These are phyloP conservation scores for Agrostemma githago DNA, from an alignment of 148 eudicot species.

Conservation along the genomic window DNA sequence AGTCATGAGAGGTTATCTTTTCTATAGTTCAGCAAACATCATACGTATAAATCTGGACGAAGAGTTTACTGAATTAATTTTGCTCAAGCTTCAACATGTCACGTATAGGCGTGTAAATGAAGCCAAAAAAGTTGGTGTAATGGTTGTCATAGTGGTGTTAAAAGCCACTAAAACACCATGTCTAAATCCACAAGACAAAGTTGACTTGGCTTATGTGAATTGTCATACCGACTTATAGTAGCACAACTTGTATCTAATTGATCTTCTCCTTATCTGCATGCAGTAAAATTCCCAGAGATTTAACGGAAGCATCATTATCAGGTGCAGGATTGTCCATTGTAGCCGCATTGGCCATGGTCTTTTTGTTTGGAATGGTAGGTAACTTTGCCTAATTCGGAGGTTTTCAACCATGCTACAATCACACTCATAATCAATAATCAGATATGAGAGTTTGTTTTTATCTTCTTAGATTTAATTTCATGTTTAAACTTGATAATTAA, in stretches of 20 bases:
- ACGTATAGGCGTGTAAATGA: background rate
- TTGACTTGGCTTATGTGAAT: background rate
- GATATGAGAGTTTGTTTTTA: background rate
- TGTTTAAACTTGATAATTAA: background rate
- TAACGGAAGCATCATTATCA: conserved; percentile 90
- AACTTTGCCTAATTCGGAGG: conserved; percentile 18
- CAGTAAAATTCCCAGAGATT: conserved; percentile 99
- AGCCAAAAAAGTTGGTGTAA: background rate
- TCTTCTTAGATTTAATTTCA: background rate
- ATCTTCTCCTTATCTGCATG: conserved; percentile 11
- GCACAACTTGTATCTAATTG: background rate
- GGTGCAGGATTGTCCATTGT: conserved; percentile 87
- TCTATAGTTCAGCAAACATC: background rate
- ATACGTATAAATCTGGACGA: background rate
- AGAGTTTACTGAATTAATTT: background rate
- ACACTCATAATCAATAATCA: background rate
- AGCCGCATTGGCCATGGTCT: conserved; percentile 77
- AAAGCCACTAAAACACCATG: background rate
- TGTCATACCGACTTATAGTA: background rate
- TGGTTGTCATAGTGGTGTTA: background rate
- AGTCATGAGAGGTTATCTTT: background rate
- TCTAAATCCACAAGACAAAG: background rate
- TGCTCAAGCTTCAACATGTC: background rate
- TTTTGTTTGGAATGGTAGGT: conserved; percentile 96
- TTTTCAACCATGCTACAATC: background rate